These are phyloP conservation scores for Gymnopus androsaceus DNA, from an alignment of 1,284 basidiomycete species.

Conservation along the genomic window DNA sequence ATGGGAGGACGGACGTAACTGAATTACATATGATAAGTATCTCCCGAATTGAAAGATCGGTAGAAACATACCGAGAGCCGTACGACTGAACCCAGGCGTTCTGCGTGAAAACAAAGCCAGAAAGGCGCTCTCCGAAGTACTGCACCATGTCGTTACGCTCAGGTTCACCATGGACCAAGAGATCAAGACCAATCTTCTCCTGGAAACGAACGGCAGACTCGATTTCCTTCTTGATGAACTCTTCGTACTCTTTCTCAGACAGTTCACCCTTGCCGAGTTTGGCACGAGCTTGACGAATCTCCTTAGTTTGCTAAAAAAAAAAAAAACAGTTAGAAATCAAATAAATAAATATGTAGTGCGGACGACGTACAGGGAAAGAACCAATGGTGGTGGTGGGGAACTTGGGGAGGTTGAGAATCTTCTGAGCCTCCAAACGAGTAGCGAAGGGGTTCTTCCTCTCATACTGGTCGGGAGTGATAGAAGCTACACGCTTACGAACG, in stretches of 20 bases:
- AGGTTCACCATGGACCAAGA: slow-evolving; percentile 98
- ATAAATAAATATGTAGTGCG: too few relatives aligned
- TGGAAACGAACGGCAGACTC: slow-evolving; percentile 94
- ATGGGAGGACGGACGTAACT: slow-evolving; percentile 99
- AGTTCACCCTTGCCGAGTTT: slow-evolving; percentile 95
- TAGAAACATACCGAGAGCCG: slow-evolving; percentile 70
- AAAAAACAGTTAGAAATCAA: slow-evolving; percentile 7
- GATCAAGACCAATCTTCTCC: slow-evolving; percentile 94
- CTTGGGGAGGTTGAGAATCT: slow-evolving; percentile 87
- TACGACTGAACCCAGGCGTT: slow-evolving; percentile 99
- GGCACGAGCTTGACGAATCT: slow-evolving; percentile 95
- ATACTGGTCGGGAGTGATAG: slow-evolving; percentile 87
- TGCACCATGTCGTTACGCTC: slow-evolving; percentile 99
- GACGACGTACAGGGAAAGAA: slow-evolving; percentile 90
- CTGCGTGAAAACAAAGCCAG: slow-evolving; percentile 97
- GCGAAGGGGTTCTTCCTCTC: slow-evolving; percentile 92
- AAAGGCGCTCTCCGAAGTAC: slow-evolving; percentile 98
- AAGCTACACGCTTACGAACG: slow-evolving; percentile 93
- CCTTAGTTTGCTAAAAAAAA: slow-evolving; percentile 86
- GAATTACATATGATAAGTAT: slow-evolving; percentile 13
- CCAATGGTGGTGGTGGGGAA: slow-evolving; percentile 99
- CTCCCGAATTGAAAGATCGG: not conserved
- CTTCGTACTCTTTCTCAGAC: slow-evolving; percentile 87
- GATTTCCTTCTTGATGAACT: slow-evolving; percentile 99
- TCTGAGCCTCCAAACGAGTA: slow-evolving; percentile 83